Percentiles rank a stretch among this genome's conserved stretches.
phyloP scores from a whole-genome alignment of 2,329 filamentous ascomycete genomes.

The Ampelomyces quisqualis region DNA sequence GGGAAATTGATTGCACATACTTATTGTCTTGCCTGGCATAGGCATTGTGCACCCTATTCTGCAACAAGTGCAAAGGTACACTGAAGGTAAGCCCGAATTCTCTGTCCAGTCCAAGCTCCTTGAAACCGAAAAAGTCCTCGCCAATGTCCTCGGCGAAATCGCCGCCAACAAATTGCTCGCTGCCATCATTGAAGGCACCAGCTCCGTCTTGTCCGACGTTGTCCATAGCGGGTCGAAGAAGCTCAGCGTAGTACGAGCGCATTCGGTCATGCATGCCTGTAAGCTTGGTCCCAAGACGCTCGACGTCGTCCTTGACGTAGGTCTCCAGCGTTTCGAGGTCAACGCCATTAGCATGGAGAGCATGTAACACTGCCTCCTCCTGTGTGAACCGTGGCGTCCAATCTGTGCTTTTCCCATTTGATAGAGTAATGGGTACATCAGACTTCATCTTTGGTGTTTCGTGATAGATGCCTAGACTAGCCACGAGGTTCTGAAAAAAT shows the following conservation, averaged over 20 bases:
- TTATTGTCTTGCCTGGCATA: slow-evolving; percentile 73
- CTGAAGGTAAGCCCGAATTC: slow-evolving; percentile 88
- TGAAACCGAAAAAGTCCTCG: slow-evolving; percentile 99
- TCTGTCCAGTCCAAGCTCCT: slow-evolving; percentile 85
- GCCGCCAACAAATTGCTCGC: slow-evolving; percentile 92
- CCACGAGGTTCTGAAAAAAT: slow-evolving; percentile 82
- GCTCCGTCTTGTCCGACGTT: slow-evolving; percentile 79
- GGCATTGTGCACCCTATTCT: slow-evolving; percentile 82
- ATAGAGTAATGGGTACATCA: slow-evolving; percentile 34
- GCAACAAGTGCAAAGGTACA: slow-evolving; percentile 90
- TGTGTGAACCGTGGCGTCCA: slow-evolving; percentile 71
- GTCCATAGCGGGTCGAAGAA: slow-evolving; percentile 83
- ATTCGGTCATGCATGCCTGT: slow-evolving; percentile 88
- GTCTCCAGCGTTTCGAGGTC: slow-evolving; percentile 78
- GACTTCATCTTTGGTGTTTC: slow-evolving; percentile 76
- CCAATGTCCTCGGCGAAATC: slow-evolving; percentile 98
- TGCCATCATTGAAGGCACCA: slow-evolving; percentile 91
- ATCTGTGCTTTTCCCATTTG: slow-evolving; percentile 38
- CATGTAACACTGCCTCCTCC: slow-evolving; percentile 86
- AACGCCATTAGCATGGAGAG: slow-evolving; percentile 78
- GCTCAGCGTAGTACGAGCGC: slow-evolving; percentile 88
- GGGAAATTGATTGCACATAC: slow-evolving; percentile 42
- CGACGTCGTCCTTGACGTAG: slow-evolving; percentile 93
- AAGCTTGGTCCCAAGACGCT: slow-evolving; percentile 77
- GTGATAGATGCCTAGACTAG: slow-evolving; percentile 77